These are phyloP conservation scores for Hsuehochloa calcarea DNA, from an alignment of 176 grass and related monocot genomes.

Conservation along the genomic window DNA sequence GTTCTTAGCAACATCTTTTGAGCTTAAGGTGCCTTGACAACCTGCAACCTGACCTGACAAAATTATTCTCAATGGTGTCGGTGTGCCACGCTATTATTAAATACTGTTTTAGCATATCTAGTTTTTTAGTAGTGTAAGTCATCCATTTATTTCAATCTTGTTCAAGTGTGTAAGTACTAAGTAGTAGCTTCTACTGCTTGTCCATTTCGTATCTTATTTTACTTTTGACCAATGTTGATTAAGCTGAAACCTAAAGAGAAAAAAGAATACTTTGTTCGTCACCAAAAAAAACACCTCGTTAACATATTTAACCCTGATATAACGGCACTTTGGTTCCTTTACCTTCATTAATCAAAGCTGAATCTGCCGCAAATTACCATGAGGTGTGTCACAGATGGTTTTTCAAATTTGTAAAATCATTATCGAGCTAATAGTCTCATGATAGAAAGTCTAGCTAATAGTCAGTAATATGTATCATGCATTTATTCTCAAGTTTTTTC, in stretches of 20 bases:
- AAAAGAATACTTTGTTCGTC: background rate
- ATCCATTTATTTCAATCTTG: background rate
- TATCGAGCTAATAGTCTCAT: no score
- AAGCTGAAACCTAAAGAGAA: background rate
- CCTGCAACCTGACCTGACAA: conserved; percentile 2
- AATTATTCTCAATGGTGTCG: background rate
- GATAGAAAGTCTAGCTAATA: no score
- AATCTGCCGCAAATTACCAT: no score
- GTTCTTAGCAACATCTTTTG: background rate
- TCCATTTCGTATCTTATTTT: background rate
- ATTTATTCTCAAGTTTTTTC: background rate
- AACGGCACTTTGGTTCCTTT: no score
- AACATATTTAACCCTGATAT: no score
- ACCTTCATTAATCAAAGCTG: no score
- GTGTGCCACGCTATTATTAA: background rate
- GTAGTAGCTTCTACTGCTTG: background rate
- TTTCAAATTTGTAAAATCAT: no score
- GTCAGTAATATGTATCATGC: no score
- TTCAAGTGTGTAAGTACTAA: background rate
- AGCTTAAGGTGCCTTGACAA: background rate
- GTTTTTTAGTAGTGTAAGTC: background rate
- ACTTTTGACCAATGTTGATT: background rate
- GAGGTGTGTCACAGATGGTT: no score
- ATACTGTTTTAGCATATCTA: background rate
- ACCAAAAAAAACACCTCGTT: no score